Percentiles rank a stretch among this genome's conserved stretches.
Evolutionary conservation across 2,329 filamentous ascomycete species (phyloP).

Genomic region (Penicillium olsonii): DNA sequence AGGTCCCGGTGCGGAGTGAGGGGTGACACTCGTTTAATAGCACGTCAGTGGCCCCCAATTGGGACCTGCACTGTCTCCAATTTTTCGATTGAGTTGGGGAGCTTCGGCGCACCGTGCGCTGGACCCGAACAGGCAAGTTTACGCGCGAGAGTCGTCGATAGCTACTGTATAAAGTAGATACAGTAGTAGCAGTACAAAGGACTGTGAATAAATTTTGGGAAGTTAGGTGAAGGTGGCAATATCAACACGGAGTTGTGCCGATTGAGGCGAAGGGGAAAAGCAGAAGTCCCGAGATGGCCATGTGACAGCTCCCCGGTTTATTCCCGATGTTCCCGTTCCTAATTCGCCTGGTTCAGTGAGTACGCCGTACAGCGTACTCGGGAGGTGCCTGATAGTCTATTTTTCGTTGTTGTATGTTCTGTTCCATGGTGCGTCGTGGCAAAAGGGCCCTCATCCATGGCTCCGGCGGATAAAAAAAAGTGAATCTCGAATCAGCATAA

Average conservation of each 20-base stretch:
- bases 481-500: slow-evolving; percentile 1
- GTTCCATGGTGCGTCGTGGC: slow-evolving; percentile 19
- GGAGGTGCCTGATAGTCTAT: too few species aligned
- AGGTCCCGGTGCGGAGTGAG: too few species aligned
- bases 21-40: too few species aligned
- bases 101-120: slow-evolving; percentile 2
- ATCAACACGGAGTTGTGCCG: slow-evolving; percentile 26
- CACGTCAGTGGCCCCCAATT: background rate
- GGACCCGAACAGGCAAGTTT: slow-evolving; percentile 15
- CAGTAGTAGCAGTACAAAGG: too few species aligned
- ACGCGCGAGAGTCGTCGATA: slow-evolving; percentile 11
- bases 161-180: too few species aligned
- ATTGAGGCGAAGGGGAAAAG: slow-evolving; percentile 1
- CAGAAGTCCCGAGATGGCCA: slow-evolving; percentile 14
- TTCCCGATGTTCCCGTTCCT: slow-evolving; percentile 4
- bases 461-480: background rate
- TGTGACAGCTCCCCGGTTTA: slow-evolving; percentile 22
- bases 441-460: background rate
- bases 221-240: too few species aligned
- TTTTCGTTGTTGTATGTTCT: too few species aligned
- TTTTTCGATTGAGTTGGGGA: slow-evolving; percentile 1
- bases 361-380: too few species aligned
- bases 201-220: too few species aligned
- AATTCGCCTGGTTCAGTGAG: slow-evolving; percentile 6
- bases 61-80: background rate